Base-by-base conservation (phyloP, 139 green algal genomes). In the Chlorella sp. region DNA sequence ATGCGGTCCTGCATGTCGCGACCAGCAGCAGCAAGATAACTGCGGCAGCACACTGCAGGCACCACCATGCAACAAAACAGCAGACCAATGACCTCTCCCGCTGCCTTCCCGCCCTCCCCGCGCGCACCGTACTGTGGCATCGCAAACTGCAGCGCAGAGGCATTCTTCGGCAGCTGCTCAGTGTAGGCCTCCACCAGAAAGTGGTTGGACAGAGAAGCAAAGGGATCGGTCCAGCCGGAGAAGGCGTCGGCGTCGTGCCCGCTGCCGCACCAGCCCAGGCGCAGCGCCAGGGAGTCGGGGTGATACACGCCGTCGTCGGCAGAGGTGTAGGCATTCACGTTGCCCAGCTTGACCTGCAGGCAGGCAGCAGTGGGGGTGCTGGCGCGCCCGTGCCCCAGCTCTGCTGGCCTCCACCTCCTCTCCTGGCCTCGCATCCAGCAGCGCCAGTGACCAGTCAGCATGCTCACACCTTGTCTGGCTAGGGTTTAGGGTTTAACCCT, bases 221-320 rank as follows among this genome's bases (percentile, higher is more conserved):
- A 90, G 0, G 86, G 86, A 56, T 90, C 77, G 67, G 83, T 85
- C 23, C 41, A 83, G 17, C 61, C 48, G 8, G 5, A 7, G 15
- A 15, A 64, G 35, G 33, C 2, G 36, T 89, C 77, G 36, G 69
- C 77, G 27, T 36, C 46, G 21, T 15, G 45, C 43, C 79, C 61
- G 65, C 56, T 79, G 43, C 77, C 86, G 8, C 42, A 4, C 86
- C 86, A 91, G 12, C 42, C 63, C 79, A 87, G 86, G 36, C 35
- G 36, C 7, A 48, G 55, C 2, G 15, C 8, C 42, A 87, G 50
- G 53, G 7, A 17, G 73, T 89, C 81, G 19, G 86, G 83, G 62
- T 84, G 74, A 75, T 76, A 90, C 46, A 90, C 79, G 27, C 86
- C 86, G 36, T 85, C 75, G 0, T 38, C 23, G 1, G 36, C 0